Evolutionary conservation across 1,284 basidiomycete species (phyloP).

Genomic region (Marasmius tenuissimus): DNA sequence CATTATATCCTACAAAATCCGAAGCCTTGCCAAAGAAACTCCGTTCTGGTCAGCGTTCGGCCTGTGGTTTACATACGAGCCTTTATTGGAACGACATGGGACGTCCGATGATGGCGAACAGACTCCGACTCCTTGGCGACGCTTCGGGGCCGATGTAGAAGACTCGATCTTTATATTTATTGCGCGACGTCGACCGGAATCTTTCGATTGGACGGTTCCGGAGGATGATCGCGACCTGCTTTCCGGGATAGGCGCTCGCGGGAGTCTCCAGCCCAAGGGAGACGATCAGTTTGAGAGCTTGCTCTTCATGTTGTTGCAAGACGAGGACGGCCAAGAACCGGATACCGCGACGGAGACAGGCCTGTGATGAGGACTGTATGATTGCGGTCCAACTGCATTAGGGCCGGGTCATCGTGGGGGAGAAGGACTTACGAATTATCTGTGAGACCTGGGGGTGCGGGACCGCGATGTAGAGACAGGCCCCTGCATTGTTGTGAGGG

Average conservation of each 20-base stretch:
- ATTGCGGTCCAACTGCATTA: too few relatives aligned
- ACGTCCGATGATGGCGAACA: background rate
- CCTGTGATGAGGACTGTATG: too few relatives aligned
- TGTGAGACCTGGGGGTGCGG: slow-evolving; percentile 40
- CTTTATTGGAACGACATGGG: slow-evolving; percentile 47
- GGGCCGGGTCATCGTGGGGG: too few relatives aligned
- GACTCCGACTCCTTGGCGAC: slow-evolving; percentile 32
- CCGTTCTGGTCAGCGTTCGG: slow-evolving; percentile 84
- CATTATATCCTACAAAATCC: slow-evolving; percentile 74
- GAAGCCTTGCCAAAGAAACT: slow-evolving; percentile 75
- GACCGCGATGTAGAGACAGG: slow-evolving; percentile 42
- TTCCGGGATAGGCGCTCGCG: slow-evolving; percentile 50
- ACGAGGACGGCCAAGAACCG: slow-evolving; percentile 2
- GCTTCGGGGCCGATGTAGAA: slow-evolving; percentile 38
- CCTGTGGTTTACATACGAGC: slow-evolving; percentile 74
- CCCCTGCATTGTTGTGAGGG: slow-evolving; percentile 41
- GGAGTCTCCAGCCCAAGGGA: slow-evolving; percentile 40
- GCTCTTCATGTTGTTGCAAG: slow-evolving; percentile 52
- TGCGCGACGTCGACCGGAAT: slow-evolving; percentile 56
- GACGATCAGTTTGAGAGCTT: slow-evolving; percentile 72
- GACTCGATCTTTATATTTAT: slow-evolving; percentile 61
- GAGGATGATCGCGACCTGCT: slow-evolving; percentile 52
- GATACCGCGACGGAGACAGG: too few relatives aligned
- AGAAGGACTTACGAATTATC: too few relatives aligned
- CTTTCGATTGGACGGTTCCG: slow-evolving; percentile 56